Base-by-base conservation (phyloP, 2,329 filamentous ascomycete species). In the Epichloe amarillans region DNA sequence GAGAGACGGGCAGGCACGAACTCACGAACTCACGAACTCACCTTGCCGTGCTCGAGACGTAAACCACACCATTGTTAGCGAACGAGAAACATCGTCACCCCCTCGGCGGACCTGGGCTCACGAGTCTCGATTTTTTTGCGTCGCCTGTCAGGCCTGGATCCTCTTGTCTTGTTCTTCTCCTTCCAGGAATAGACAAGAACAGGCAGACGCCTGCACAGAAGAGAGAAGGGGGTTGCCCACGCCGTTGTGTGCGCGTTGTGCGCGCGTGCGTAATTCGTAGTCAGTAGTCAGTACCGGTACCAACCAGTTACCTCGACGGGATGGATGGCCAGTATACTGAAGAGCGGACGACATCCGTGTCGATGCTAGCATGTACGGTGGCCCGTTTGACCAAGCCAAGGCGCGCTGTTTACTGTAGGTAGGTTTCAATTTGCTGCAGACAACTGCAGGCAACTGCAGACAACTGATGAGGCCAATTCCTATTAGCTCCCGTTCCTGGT, bases 121-220 rank as follows among this genome's bases (percentile, higher is more conserved):
- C 39, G 43, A 50, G 33, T 33, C 26, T 44, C 33, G 37, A 15
- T n/a, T 11, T 43, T 42, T 19, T 42, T 19, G n/a, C 2, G 5
- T 2, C 6, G 23, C 45, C 45, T 46, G 39, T 42, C 17, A n/a
- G 41, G 21, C 35, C n/a, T 33, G 39, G 8, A 10, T 15, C 40
- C 23, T 30, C 33, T 19, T 36, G 14, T 49, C 30, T 43, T 47
- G 21, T 17, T 38, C 53, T 65, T 67, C 71, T 72, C 70, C 72
- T 74, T 73, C 71, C 71, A 65, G 71, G 68, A 70, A 66, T 3
- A 10, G 26, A 26, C 8, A 30, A 30, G 26, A 30, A 30, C 8
- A 30, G 26, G 10, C 62, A 70, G 71, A 26, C 66, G 66, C 67
- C 66, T 69, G 65, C 67, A 66, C 66, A 68, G 65, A 57, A 58